phyloP scores from a whole-genome alignment of 1,284 basidiomycete genomes.

The Porodaedalea pini region DNA sequence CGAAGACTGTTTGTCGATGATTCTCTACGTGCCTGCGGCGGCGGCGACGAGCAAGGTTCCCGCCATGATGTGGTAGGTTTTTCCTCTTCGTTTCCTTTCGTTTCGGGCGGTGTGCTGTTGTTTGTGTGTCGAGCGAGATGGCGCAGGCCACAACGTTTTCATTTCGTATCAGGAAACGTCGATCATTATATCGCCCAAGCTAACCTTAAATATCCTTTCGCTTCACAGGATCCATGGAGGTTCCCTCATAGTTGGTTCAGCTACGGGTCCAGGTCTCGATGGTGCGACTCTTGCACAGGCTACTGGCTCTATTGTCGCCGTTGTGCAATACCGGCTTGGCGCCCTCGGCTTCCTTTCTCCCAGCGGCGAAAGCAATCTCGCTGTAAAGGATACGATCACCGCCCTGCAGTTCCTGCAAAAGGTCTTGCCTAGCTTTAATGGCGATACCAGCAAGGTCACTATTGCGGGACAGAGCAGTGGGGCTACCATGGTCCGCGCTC shows the following conservation, averaged over 20 bases:
- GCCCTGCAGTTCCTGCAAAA: slow-evolving; percentile 63
- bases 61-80: slow-evolving; percentile 61
- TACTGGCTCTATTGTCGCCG: slow-evolving; percentile 78
- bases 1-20: slow-evolving; percentile 78
- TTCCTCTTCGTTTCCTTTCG: background rate
- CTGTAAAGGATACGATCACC: slow-evolving; percentile 65
- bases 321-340: slow-evolving; percentile 83
- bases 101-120: slow-evolving; percentile 2
- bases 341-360: slow-evolving; percentile 75
- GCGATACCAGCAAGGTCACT: slow-evolving; percentile 62
- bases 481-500: slow-evolving; percentile 73
- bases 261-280: slow-evolving; percentile 72
- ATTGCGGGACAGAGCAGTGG: slow-evolving; percentile 88
- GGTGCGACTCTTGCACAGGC: slow-evolving; percentile 70
- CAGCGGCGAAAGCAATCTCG: slow-evolving; percentile 64
- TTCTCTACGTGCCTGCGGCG: slow-evolving; percentile 63
- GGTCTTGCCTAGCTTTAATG: slow-evolving; percentile 66
- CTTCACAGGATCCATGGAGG: slow-evolving; percentile 81
- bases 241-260: slow-evolving; percentile 72
- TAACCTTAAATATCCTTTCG: background rate
- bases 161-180: background rate
- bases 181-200: background rate
- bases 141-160: background rate
- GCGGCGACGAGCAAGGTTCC: slow-evolving; percentile 38
- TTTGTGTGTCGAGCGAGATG: background rate